A percentile compares a stretch with the other conserved stretches of the same genome.
Evolutionary conservation across 345 rosid species (phyloP).

Genomic region (Eucalyptus polyanthemos): DNA sequence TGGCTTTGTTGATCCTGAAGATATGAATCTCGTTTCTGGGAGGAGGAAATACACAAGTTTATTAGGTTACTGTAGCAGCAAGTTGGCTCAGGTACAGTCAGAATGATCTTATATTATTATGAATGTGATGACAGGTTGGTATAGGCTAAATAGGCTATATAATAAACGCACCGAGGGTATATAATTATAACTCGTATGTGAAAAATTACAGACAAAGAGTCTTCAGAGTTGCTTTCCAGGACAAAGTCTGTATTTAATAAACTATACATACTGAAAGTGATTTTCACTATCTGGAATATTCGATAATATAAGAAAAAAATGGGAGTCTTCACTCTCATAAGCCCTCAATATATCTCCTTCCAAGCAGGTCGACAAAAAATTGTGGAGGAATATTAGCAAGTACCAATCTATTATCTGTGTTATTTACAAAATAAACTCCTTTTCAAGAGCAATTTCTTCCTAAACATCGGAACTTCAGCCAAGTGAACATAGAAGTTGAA

Average conservation of each 20-base stretch:
- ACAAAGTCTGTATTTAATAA: neutral
- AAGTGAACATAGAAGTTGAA: neutral
- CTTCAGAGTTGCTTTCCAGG: neutral
- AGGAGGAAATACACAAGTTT: conserved; percentile 68
- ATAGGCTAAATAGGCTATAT: neutral
- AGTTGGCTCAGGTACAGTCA: conserved; percentile 81
- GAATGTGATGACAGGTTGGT: neutral
- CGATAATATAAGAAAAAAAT: neutral
- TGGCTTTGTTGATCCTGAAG: conserved; percentile 83
- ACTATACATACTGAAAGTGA: neutral
- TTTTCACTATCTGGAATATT: neutral
- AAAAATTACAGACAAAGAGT: neutral
- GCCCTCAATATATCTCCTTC: neutral
- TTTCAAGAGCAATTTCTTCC: neutral
- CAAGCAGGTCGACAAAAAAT: neutral
- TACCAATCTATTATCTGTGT: neutral
- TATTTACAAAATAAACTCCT: neutral
- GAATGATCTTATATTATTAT: neutral
- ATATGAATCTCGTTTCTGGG: conserved; percentile 75
- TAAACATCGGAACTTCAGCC: neutral
- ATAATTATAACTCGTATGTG: neutral
- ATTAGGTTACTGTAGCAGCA: conserved; percentile 61
- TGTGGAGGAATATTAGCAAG: neutral
- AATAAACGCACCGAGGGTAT: neutral
- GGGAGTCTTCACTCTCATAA: neutral